These are phyloP conservation scores for Pseudozyma tsukubaensis DNA, from an alignment of 1,284 basidiomycete genomes.

Conservation along the genomic window DNA sequence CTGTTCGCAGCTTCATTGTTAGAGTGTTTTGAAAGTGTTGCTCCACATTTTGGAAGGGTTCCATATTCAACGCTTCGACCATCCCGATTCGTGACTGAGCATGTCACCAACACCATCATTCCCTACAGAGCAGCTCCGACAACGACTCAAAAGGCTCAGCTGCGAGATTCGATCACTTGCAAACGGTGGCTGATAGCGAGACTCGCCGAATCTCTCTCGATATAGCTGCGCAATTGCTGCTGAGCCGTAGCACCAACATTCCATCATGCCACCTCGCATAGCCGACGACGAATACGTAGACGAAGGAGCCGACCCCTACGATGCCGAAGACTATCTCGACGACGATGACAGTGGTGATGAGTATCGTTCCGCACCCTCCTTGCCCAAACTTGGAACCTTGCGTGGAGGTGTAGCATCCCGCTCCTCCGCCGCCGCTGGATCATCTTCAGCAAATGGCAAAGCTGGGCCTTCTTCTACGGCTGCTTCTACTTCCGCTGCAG, in stretches of 20 bases:
- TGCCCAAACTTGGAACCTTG: conserved; percentile 36
- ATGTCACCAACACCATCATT: background rate
- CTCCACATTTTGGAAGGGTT: conserved; percentile 16
- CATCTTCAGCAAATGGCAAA: conserved; percentile 24
- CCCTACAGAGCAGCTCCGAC: background rate
- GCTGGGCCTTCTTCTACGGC: conserved; percentile 4
- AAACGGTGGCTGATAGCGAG: background rate
- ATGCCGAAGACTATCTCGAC: conserved; percentile 51
- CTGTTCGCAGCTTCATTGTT: conserved; percentile 5
- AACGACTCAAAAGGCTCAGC: too few relatives aligned
- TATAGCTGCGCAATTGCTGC: background rate
- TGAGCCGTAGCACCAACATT: background rate
- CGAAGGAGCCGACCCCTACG: conserved; percentile 42
- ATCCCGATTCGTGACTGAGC: conserved; percentile 7
- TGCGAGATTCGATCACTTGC: background rate
- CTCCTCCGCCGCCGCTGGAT: conserved; percentile 7
- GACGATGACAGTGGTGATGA: conserved; percentile 55
- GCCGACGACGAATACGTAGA: conserved; percentile 49
- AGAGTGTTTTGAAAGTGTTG: conserved; percentile 4
- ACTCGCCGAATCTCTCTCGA: background rate
- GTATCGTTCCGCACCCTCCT: conserved; percentile 37
- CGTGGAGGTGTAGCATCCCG: conserved; percentile 17
- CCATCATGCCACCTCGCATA: conserved; percentile 40
- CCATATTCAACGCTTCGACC: conserved; percentile 8
- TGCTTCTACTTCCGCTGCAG: conserved; percentile 15